A percentile compares a stretch with the other conserved stretches of the same genome.
Evolutionary conservation across 73 alveolate species (phyloP).

Genomic region (Paramecium primaurelia): DNA sequence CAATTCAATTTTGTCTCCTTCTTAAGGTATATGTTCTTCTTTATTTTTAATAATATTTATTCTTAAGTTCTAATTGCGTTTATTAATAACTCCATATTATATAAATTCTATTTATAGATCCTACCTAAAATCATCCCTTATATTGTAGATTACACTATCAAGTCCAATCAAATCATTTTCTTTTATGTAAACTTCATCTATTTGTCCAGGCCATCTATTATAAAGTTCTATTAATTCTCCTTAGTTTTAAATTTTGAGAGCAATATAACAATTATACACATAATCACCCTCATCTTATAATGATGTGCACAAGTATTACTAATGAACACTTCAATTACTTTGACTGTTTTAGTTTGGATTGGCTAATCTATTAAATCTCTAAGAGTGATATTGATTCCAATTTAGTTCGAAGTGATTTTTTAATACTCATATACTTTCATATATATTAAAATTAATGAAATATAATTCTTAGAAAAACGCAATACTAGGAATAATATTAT

Average conservation of each 20-base stretch:
- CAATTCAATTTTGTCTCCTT: background rate
- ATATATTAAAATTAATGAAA: background rate
- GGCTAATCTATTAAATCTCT: background rate
- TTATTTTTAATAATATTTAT: background rate
- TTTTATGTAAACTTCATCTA: background rate
- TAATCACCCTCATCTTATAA: background rate
- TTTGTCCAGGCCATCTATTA: background rate
- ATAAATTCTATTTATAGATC: background rate
- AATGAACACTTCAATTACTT: background rate
- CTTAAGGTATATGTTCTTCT: background rate
- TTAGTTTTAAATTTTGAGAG: background rate
- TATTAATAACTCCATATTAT: background rate
- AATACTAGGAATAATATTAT: background rate
- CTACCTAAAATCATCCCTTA: background rate
- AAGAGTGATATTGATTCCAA: background rate
- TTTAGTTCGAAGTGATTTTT: background rate
- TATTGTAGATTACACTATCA: background rate
- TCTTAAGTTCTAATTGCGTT: background rate
- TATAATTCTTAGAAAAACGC: background rate
- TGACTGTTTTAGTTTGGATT: background rate
- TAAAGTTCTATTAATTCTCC: background rate
- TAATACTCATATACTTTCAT: background rate
- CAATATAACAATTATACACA: background rate
- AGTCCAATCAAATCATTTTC: background rate
- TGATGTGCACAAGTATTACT: background rate